phyloP scores from a whole-genome alignment of 345 rosid genomes.

The Pugionium dolabratum region DNA sequence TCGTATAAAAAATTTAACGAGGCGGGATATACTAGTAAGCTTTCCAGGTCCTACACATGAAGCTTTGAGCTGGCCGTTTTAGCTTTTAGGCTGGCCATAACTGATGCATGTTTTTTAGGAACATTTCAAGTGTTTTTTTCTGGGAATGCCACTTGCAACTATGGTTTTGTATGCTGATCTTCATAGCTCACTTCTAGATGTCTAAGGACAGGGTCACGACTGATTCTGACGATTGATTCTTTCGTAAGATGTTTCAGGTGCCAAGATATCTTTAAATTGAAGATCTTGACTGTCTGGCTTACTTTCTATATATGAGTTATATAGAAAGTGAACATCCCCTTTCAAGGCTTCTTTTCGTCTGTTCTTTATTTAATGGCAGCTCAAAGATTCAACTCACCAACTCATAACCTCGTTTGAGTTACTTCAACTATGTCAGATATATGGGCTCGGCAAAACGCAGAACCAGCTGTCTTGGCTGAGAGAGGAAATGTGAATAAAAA shows the following conservation, averaged over 20 bases:
- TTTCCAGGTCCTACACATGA: constrained; percentile 24
- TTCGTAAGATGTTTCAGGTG: constrained; percentile 24
- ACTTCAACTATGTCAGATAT: constrained; percentile 39
- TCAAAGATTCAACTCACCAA: constrained; percentile 19
- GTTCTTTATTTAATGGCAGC: constrained; percentile 19
- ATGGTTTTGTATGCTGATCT: not conserved
- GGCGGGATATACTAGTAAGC: not conserved
- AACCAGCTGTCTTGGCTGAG: constrained; percentile 29
- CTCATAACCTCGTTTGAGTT: constrained; percentile 38
- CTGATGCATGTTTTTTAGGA: constrained; percentile 7
- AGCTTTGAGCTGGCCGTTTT: constrained; percentile 32
- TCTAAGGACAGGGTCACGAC: not conserved
- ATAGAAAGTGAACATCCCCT: not conserved
- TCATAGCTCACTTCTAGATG: not conserved
- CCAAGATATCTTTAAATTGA: not conserved
- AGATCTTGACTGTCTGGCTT: constrained; percentile 5
- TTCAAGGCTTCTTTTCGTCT: not conserved
- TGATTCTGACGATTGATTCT: not conserved
- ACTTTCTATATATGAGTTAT: too few species aligned
- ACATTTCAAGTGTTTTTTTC: constrained; percentile 8
- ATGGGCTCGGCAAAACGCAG: constrained; percentile 41
- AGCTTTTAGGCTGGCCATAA: constrained; percentile 27
- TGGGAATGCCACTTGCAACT: not conserved
- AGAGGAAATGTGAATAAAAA: constrained; percentile 45
- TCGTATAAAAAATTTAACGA: too few species aligned